phyloP scores from a whole-genome alignment of 2,329 filamentous ascomycete genomes.

The Hymenoscyphus infarciens region DNA sequence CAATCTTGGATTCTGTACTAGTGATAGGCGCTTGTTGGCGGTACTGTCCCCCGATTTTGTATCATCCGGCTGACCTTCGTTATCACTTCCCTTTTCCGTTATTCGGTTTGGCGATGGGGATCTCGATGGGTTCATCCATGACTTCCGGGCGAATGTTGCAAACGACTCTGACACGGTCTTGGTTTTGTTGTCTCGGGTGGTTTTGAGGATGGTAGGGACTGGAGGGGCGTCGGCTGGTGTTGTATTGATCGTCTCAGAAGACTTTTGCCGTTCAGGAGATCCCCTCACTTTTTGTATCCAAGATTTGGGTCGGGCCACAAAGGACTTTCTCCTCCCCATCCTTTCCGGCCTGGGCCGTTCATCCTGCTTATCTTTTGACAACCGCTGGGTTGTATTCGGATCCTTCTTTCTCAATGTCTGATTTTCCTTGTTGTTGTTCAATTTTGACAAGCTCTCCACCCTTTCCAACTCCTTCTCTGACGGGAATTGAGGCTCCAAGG shows the following conservation, averaged over 20 bases:
- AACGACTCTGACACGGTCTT: constrained; percentile 48
- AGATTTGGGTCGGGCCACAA: constrained; percentile 35
- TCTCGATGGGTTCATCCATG: constrained; percentile 46
- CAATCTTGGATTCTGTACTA: constrained; percentile 22
- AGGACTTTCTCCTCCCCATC: constrained; percentile 33
- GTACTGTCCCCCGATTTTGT: constrained; percentile 22
- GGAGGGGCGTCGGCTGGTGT: constrained; percentile 37
- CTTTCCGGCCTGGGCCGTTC: constrained; percentile 29
- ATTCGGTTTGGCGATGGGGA: constrained; percentile 42
- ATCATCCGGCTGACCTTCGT: constrained; percentile 18
- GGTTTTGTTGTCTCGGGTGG: constrained; percentile 36
- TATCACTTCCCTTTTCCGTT: constrained; percentile 20
- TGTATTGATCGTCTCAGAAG: constrained; percentile 19
- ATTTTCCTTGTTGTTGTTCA: constrained; percentile 14
- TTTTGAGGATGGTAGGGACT: constrained; percentile 29
- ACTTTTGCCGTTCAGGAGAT: constrained; percentile 30
- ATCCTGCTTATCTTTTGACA: constrained; percentile 32
- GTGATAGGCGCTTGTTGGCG: constrained; percentile 19
- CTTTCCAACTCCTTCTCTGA: constrained; percentile 23
- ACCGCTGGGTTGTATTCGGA: constrained; percentile 17
- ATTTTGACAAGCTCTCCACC: constrained; percentile 19
- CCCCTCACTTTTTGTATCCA: constrained; percentile 35
- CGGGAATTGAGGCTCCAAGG: constrained; percentile 26
- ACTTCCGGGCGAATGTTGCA: constrained; percentile 47
- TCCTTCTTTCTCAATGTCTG: constrained; percentile 20